Base-by-base conservation (phyloP, 2,329 filamentous ascomycete genomes). In the Fusarium cyanostomum region DNA sequence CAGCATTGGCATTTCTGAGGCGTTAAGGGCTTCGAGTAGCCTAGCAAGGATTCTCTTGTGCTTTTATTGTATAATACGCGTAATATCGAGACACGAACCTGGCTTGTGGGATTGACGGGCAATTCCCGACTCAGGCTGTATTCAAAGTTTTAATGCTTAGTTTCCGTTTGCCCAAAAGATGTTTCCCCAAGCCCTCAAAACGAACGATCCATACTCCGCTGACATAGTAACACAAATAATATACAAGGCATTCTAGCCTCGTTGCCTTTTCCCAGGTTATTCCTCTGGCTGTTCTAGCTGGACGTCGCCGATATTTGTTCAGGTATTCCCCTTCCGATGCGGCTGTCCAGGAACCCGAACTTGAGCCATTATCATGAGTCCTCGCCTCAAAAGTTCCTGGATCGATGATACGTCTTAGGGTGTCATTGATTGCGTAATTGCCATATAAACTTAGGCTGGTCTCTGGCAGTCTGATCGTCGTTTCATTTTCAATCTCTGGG, bases 21-120 rank as follows among this genome's bases (percentile, higher is more conserved):
- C 64, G 64, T 67, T 67, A 30, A 41, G 30, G 64, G 59, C 44
- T 68, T 60, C 37, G 42, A 49, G 35, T 58, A 41, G 49, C 52
- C 59, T 38, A 48, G 34, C 45, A 46, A 57, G 48, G 52, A 44
- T 48, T 48, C 43, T 28, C 38, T 42, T 50, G 35, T 44, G 34
- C 35, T 48, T 57, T 54, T 24, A 43, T 27, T 70, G 65, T 70
- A 69, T 55, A 50, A 51, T 58, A 52, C 35, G 37, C 66, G 46
- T 66, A 66, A 27, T 57, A 53, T 41, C 31, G 38, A 62, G 48
- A 42, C 45, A 38, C 15, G 43, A 35, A 12, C 42, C 37, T 37
- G 18, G 46, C 33, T 44, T 37, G 12, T 37, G 24, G 42, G 42
- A 43, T 39, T 26, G 42, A 37, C 18, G 34, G 18, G 28, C 52